A percentile compares a stretch with the other conserved stretches of the same genome.
Evolutionary conservation across 2,329 filamentous ascomycete genomes (phyloP).

Genomic region (Penicillium sp.): DNA sequence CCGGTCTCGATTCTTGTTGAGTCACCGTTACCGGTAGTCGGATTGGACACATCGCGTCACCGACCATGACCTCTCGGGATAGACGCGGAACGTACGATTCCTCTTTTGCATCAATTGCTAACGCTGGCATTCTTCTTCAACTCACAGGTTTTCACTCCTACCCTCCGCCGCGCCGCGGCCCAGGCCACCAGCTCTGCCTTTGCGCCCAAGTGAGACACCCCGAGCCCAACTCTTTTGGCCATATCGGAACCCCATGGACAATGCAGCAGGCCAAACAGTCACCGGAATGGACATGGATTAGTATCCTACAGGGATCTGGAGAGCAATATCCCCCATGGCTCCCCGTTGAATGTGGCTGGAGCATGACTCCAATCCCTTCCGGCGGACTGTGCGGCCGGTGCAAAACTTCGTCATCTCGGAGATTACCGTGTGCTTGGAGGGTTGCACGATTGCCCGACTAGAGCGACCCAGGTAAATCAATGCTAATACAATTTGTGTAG

Average conservation of each 20-base stretch:
- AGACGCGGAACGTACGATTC: constrained; percentile 6
- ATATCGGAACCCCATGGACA: background rate
- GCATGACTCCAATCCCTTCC: background rate
- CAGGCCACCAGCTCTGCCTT: constrained; percentile 57
- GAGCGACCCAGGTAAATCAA: background rate
- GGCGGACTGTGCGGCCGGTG: background rate
- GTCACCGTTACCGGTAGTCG: background rate
- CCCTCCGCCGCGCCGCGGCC: constrained; percentile 38
- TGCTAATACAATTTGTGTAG: constrained; percentile 32
- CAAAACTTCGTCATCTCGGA: background rate
- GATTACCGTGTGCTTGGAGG: background rate
- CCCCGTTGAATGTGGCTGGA: background rate
- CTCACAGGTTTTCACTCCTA: constrained; percentile 33
- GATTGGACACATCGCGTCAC: constrained; percentile 4
- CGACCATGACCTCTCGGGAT: constrained; percentile 12
- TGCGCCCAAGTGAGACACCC: constrained; percentile 55
- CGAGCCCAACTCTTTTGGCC: background rate
- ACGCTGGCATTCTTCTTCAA: constrained; percentile 10
- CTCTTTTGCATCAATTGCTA: constrained; percentile 15
- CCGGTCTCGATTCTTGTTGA: background rate
- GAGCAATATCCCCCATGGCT: background rate
- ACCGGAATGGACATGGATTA: background rate
- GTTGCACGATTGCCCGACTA: background rate
- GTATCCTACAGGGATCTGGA: background rate
- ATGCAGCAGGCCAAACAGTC: background rate